phyloP scores from a whole-genome alignment of 2,329 filamentous ascomycete species.

The Arthrobotrys pseudoclavata region DNA sequence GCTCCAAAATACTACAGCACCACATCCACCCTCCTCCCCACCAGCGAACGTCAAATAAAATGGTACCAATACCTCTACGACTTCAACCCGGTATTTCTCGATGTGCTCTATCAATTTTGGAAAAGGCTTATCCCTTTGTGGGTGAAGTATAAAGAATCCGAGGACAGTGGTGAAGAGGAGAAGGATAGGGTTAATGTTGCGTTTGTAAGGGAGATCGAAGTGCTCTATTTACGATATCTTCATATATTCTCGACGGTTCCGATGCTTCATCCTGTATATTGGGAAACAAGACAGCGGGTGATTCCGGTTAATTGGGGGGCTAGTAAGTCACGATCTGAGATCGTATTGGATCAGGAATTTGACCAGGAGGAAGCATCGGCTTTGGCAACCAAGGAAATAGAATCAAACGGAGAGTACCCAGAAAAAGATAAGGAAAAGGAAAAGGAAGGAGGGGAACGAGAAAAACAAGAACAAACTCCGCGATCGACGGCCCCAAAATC shows the following conservation, averaged over 20 bases:
- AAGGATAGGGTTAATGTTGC: background rate
- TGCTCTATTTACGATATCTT: background rate
- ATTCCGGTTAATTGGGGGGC: background rate
- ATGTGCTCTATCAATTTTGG: slow-evolving; percentile 20
- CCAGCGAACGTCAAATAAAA: background rate
- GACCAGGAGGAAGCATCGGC: background rate
- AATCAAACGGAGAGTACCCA: background rate
- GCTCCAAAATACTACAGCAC: slow-evolving; percentile 35
- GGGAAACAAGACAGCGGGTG: background rate
- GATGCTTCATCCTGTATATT: background rate
- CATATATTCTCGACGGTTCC: background rate
- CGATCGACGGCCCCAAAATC: no score
- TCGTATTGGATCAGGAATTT: background rate
- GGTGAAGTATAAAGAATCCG: background rate
- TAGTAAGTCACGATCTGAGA: background rate
- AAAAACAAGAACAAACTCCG: no score
- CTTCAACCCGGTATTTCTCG: slow-evolving; percentile 11
- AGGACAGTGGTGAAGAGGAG: background rate
- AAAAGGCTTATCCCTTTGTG: slow-evolving; percentile 13
- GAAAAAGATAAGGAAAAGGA: background rate
- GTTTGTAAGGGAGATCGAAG: background rate
- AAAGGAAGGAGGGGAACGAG: background rate
- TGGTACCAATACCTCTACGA: background rate
- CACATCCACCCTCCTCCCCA: background rate
- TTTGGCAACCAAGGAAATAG: background rate